Percentiles rank a stretch among this genome's conserved stretches.
Conservation (phyloP, 2,329 filamentous ascomycete genomes). For the Botrytis sinoallii region DNA sequence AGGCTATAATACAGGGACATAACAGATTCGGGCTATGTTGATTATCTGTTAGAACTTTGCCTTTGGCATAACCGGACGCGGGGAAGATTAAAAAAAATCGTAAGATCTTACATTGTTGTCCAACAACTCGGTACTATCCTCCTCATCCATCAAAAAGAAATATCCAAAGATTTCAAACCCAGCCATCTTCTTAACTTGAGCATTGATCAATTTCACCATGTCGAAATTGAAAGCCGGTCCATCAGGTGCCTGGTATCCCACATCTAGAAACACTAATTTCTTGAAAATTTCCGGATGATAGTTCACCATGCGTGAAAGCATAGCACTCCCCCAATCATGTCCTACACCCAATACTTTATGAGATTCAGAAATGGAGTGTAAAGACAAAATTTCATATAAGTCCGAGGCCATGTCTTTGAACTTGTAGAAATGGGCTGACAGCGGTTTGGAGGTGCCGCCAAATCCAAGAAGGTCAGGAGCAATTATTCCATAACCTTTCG, state of each 20-base stretch:
- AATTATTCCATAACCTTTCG: slow-evolving; percentile 43
- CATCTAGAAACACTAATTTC: slow-evolving; percentile 26
- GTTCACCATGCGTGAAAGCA: slow-evolving; percentile 23
- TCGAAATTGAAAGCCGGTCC: slow-evolving; percentile 20
- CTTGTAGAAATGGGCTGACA: slow-evolving; percentile 33
- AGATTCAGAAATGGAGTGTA: slow-evolving; percentile 23
- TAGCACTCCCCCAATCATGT: slow-evolving; percentile 32
- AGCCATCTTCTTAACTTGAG: slow-evolving; percentile 11
- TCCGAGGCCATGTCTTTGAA: slow-evolving; percentile 36
- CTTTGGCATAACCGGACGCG: neutral
- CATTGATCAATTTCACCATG: slow-evolving; percentile 21
- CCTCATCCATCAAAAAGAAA: slow-evolving; percentile 23
- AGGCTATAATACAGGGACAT: slow-evolving; percentile 20
- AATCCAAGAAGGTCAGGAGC: slow-evolving; percentile 44
- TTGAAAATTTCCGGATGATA: slow-evolving; percentile 21
- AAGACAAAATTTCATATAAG: slow-evolving; percentile 38
- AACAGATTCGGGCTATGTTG: slow-evolving; percentile 24
- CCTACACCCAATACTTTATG: slow-evolving; percentile 24
- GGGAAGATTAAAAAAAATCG: neutral
- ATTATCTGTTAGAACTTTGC: neutral
- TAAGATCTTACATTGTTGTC: slow-evolving; percentile 24
- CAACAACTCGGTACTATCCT: slow-evolving; percentile 21
- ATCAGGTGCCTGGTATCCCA: slow-evolving; percentile 18
- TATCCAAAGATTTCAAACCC: slow-evolving; percentile 30
- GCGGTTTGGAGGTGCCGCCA: slow-evolving; percentile 39